These are phyloP conservation scores for Rhodotorula diobovata DNA, from an alignment of 768 basidiomycete species.

Conservation along the genomic window DNA sequence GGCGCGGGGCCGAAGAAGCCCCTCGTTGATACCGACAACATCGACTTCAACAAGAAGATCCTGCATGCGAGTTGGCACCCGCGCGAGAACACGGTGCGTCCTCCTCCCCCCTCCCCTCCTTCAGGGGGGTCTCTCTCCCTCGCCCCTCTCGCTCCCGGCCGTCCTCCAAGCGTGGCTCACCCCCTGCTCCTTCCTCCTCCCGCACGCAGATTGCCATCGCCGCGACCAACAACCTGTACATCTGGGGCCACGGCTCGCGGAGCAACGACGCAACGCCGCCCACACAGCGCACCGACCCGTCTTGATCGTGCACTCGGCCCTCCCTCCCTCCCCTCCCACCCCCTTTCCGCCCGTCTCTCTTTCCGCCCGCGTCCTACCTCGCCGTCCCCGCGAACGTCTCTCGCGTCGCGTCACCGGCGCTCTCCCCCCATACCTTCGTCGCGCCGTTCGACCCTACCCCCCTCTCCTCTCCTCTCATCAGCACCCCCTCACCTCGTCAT, in stretches of 20 bases:
- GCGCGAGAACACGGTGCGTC: conserved; percentile 80
- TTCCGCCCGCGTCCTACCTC: not conserved
- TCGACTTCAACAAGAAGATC: conserved; percentile 93
- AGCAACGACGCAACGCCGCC: not conserved
- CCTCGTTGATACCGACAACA: conserved; percentile 63
- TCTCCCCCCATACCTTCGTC: too few species aligned
- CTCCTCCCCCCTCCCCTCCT: not conserved
- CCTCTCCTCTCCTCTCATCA: not conserved
- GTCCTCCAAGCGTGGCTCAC: not conserved
- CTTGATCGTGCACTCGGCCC: not conserved
- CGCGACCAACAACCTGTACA: conserved; percentile 73
- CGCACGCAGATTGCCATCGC: conserved; percentile 40
- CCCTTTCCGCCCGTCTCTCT: not conserved
- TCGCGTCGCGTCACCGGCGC: too few species aligned
- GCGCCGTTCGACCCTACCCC: too few species aligned
- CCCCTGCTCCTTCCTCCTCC: not conserved
- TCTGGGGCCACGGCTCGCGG: conserved; percentile 44
- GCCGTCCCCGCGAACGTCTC: too few species aligned
- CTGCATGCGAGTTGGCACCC: conserved; percentile 94
- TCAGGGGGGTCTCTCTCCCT: too few species aligned
- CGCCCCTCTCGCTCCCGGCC: not conserved
- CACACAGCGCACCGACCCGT: not conserved
- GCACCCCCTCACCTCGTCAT: not conserved
- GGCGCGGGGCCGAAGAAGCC: conserved; percentile 57
- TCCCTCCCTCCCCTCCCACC: not conserved